Conservation (phyloP, 352 stramenopile species). For the Globisporangium cederbergense region DNA sequence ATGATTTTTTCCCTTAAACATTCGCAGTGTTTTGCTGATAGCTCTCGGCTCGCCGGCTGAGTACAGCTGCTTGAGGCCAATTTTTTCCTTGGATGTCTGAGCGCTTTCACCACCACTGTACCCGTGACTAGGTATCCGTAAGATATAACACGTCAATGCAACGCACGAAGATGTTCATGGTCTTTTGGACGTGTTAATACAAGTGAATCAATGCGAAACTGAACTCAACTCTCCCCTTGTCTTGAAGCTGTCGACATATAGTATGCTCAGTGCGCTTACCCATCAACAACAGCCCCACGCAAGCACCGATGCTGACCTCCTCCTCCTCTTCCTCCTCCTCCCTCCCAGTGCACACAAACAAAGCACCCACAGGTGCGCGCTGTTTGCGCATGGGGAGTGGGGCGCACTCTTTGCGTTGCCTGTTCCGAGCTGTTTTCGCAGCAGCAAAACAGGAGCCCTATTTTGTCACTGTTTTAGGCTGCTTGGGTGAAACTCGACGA, state of each 20-base stretch:
- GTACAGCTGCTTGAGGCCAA: conserved; percentile 52
- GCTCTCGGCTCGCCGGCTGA: conserved; percentile 51
- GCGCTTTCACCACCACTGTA: conserved; percentile 13
- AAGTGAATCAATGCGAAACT: not conserved
- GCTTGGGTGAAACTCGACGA: not conserved
- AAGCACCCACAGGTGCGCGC: not conserved
- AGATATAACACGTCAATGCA: not conserved
- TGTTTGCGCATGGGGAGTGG: not conserved
- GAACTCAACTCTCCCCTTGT: not conserved
- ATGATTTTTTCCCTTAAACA: conserved; percentile 81
- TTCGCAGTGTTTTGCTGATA: conserved; percentile 29
- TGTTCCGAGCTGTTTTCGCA: not conserved
- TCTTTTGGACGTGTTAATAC: no score
- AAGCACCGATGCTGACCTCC: not conserved
- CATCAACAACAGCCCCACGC: not conserved
- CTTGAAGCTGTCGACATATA: not conserved
- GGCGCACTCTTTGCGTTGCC: no score
- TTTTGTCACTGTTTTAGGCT: not conserved
- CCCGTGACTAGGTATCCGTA: no score
- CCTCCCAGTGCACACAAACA: not conserved
- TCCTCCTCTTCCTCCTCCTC: not conserved
- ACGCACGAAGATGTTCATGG: no score
- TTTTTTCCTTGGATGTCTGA: conserved; percentile 51
- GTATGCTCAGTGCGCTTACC: not conserved
- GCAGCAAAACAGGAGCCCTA: no score